A percentile compares a stretch with the other conserved stretches of the same genome.
Evolutionary conservation across 2,329 filamentous ascomycete species (phyloP).

Genomic region (Penicillium occitanis): DNA sequence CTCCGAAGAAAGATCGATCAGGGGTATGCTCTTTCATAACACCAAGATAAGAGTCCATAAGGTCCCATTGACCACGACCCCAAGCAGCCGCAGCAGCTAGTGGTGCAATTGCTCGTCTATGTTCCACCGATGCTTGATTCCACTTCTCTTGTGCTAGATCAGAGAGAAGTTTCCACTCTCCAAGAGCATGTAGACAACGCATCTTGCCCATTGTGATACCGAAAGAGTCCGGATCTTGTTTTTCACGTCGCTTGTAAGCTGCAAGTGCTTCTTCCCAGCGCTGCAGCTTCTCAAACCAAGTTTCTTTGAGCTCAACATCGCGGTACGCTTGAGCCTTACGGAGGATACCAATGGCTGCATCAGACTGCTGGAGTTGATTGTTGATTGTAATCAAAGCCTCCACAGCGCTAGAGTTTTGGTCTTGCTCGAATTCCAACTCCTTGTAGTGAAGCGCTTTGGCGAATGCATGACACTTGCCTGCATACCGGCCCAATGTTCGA

Average conservation of each 20-base stretch:
- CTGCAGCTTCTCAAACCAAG: conserved; percentile 98
- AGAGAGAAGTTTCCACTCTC: conserved; percentile 94
- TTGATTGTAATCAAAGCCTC: conserved; percentile 99
- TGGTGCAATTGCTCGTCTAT: conserved; percentile 86
- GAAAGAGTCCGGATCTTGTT: conserved; percentile 72
- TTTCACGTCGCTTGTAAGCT: conserved; percentile 85
- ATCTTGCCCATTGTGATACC: conserved; percentile 99
- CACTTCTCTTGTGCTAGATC: conserved; percentile 88
- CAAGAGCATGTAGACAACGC: conserved; percentile 93
- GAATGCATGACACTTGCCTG: conserved; percentile 94
- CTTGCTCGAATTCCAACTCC: conserved; percentile 95
- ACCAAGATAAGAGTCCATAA: conserved; percentile 95
- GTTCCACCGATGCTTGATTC: conserved; percentile 82
- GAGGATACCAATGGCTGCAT: conserved; percentile 96
- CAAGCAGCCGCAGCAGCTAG: conserved; percentile 94
- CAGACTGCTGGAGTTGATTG: conserved; percentile 97
- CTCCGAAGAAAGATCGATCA: conserved; percentile 95
- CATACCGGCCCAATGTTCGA: conserved; percentile 86
- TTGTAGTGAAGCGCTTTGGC: conserved; percentile 99
- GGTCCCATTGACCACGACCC: conserved; percentile 94
- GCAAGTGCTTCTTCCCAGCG: conserved; percentile 95
- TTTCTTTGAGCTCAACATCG: conserved; percentile 94
- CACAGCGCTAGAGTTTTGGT: conserved; percentile 91
- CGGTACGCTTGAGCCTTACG: conserved; percentile 93
- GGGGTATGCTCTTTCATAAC: conserved; percentile 94